Evolutionary conservation across 176 grass and related monocot species (phyloP).

Genomic region (Cenchrus fungigraminus): DNA sequence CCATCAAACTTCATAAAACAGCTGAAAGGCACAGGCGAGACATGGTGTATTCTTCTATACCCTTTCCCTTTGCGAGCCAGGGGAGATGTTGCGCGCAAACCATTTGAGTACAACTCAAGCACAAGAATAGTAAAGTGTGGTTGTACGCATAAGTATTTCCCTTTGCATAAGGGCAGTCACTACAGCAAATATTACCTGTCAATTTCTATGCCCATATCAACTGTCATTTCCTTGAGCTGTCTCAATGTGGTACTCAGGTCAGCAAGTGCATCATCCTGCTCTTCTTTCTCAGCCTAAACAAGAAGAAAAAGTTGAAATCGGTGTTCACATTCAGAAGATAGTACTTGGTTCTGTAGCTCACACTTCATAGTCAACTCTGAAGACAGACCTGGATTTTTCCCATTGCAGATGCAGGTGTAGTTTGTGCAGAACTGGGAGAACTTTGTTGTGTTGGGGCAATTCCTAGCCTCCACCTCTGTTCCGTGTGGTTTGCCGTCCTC

Average conservation of each 20-base stretch:
- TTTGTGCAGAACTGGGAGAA: slow-evolving; percentile 41
- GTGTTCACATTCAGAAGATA: neutral
- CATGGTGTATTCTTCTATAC: neutral
- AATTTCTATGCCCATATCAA: slow-evolving; percentile 85
- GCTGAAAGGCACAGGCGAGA: neutral
- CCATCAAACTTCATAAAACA: slow-evolving; percentile 13
- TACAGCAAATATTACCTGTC: slow-evolving; percentile 50
- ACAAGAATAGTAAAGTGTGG: too few species aligned
- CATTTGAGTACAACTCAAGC: neutral
- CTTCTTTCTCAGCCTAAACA: slow-evolving; percentile 63
- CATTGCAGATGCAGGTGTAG: slow-evolving; percentile 50
- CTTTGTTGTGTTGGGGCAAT: slow-evolving; percentile 47
- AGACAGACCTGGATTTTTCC: slow-evolving; percentile 67
- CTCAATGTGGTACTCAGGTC: slow-evolving; percentile 71
- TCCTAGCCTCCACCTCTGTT: slow-evolving; percentile 64
- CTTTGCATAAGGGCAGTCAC: neutral
- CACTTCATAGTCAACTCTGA: slow-evolving; percentile 7
- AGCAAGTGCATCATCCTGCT: slow-evolving; percentile 75
- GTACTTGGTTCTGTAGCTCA: neutral
- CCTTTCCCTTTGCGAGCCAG: neutral
- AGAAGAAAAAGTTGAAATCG: neutral
- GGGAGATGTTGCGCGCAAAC: neutral
- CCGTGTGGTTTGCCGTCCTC: slow-evolving; percentile 47
- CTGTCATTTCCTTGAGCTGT: slow-evolving; percentile 70
- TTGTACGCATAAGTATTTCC: neutral